These are phyloP conservation scores for Globisporangium nagaii DNA, from an alignment of 352 stramenopile species.

Conservation along the genomic window DNA sequence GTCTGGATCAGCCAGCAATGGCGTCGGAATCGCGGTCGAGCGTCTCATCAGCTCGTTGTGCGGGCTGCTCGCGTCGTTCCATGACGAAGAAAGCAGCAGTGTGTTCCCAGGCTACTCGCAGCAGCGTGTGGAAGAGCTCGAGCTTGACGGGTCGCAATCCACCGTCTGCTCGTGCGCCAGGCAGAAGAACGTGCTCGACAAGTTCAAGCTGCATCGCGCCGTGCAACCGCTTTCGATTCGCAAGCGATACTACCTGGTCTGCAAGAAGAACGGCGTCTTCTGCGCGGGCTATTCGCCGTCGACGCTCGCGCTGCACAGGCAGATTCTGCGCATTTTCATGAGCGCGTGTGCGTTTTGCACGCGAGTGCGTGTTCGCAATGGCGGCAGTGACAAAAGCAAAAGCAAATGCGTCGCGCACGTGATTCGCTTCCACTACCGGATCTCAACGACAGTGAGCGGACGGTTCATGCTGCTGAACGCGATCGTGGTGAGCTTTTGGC, in stretches of 20 bases:
- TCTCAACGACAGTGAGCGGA: slow-evolving; percentile 10
- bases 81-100: neutral
- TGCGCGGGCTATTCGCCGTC: slow-evolving; percentile 11
- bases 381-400: neutral
- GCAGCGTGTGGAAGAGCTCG: neutral
- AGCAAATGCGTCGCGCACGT: neutral
- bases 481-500: slow-evolving; percentile 12
- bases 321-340: slow-evolving; percentile 14
- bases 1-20: neutral
- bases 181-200: neutral
- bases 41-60: neutral
- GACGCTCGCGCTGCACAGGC: neutral
- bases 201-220: neutral
- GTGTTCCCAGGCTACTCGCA: neutral
- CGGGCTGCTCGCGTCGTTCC: neutral
- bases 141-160: neutral
- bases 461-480: slow-evolving; percentile 14
- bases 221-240: neutral
- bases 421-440: slow-evolving; percentile 9
- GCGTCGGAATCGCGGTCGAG: neutral
- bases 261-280: slow-evolving; percentile 16
- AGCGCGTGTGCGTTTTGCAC: neutral
- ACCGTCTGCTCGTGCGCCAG: neutral
- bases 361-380: neutral
- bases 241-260: neutral